Percentiles rank a stretch among this genome's conserved stretches.
Conservation (phyloP, 2,329 filamentous ascomycete genomes). For the Aspergillus aculeatus region DNA sequence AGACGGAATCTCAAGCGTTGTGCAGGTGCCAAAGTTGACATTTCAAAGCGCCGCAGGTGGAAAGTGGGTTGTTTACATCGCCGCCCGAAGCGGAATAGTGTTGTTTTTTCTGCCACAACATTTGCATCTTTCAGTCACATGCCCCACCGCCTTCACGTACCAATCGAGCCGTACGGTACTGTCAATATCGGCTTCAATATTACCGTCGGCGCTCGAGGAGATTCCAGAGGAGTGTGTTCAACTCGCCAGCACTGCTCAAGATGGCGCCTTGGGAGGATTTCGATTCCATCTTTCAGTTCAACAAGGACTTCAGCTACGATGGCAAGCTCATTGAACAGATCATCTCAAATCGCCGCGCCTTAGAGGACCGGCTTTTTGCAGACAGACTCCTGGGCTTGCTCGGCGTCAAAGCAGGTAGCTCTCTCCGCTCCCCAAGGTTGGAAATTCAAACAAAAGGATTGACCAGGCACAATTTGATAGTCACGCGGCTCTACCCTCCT, state of each 20-base stretch:
- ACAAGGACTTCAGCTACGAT: constrained; percentile 62
- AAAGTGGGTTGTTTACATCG: constrained; percentile 42
- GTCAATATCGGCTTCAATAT: constrained; percentile 12
- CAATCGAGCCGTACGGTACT: constrained; percentile 3
- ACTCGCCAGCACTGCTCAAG: constrained; percentile 21
- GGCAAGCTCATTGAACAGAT: constrained; percentile 62
- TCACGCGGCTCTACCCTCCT: constrained; percentile 70
- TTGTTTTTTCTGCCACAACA: constrained; percentile 36
- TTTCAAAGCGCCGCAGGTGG: constrained; percentile 20
- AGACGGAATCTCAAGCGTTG: constrained; percentile 20
- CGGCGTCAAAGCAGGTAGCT: constrained; percentile 66
- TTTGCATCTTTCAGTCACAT: constrained; percentile 1
- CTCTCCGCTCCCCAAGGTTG: constrained; percentile 7
- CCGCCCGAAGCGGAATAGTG: constrained; percentile 34
- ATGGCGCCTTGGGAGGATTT: constrained; percentile 60
- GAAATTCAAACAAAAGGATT: constrained; percentile 8
- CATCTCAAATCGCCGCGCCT: constrained; percentile 62
- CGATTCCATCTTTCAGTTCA: constrained; percentile 64
- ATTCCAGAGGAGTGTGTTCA: not conserved
- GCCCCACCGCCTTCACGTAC: constrained; percentile 26
- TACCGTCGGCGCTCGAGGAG: not conserved
- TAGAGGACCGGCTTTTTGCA: constrained; percentile 73
- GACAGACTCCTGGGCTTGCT: constrained; percentile 72
- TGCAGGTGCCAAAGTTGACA: constrained; percentile 13
- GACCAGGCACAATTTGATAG: constrained; percentile 28